phyloP scores from a whole-genome alignment of 2,329 filamentous ascomycete species.

The Leptographium procerum region DNA sequence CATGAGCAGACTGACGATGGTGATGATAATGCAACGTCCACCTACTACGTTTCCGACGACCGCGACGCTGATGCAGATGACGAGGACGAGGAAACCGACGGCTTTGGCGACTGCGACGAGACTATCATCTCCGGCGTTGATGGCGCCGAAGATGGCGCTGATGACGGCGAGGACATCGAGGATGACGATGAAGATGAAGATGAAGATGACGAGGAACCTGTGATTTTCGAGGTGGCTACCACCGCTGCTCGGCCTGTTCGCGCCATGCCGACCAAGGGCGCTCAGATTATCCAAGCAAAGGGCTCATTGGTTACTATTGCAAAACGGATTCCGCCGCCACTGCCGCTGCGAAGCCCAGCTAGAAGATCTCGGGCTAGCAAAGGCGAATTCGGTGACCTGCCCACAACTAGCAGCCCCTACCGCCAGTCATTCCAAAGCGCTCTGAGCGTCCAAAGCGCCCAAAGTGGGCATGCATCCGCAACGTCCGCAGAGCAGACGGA shows the following conservation, averaged over 20 bases:
- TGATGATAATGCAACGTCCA: conserved; percentile 14
- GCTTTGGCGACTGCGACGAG: conserved; percentile 16
- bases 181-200: conserved; percentile 18
- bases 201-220: conserved; percentile 48
- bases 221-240: conserved; percentile 57
- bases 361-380: conserved; percentile 41
- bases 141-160: conserved; percentile 30
- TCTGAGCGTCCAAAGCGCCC: too few relatives aligned
- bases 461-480: neutral
- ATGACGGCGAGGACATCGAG: conserved; percentile 25
- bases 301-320: conserved; percentile 77
- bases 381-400: conserved; percentile 51
- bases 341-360: conserved; percentile 68
- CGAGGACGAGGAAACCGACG: conserved; percentile 35
- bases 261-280: conserved; percentile 51
- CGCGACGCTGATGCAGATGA: conserved; percentile 25
- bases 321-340: conserved; percentile 64
- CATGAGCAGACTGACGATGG: neutral
- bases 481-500: neutral
- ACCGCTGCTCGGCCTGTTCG: conserved; percentile 44
- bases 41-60: conserved; percentile 14
- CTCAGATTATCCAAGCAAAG: conserved; percentile 58
- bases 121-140: neutral
- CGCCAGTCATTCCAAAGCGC: conserved; percentile 32
- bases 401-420: conserved; percentile 36